Evolutionary conservation across 306 rosid species (phyloP).

Genomic region (Castanopsis chinensis): DNA sequence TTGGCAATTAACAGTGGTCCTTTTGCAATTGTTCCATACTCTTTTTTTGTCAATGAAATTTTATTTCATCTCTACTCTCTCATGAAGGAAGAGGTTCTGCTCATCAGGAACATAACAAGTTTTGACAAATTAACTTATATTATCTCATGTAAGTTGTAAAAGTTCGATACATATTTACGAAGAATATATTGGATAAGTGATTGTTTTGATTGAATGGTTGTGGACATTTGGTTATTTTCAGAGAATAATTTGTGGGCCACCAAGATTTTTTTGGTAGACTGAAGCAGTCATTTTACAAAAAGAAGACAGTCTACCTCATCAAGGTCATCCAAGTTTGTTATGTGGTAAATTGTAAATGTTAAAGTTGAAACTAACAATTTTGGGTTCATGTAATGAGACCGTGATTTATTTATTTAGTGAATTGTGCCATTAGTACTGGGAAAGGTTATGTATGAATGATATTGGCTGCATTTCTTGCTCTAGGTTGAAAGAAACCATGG

Average conservation of each 20-base stretch:
- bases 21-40: background rate
- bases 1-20: background rate
- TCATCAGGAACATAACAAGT: no score
- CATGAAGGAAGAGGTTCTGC: no score
- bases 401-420: background rate
- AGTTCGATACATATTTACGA: background rate
- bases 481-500: constrained; percentile 78
- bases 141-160: background rate
- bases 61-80: background rate
- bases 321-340: constrained; percentile 4
- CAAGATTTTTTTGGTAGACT: background rate
- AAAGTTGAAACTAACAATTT: background rate
- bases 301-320: background rate
- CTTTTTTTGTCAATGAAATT: background rate
- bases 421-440: background rate
- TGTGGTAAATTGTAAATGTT: constrained; percentile 18
- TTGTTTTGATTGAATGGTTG: background rate
- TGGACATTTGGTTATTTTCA: background rate
- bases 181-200: background rate
- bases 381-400: background rate
- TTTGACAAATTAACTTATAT: no score
- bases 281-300: background rate
- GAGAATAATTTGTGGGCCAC: background rate
- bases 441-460: constrained; percentile 7
- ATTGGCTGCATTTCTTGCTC: constrained; percentile 25